Base-by-base conservation (phyloP, 1,139 yeast genomes). In the Candida glucosophila region DNA sequence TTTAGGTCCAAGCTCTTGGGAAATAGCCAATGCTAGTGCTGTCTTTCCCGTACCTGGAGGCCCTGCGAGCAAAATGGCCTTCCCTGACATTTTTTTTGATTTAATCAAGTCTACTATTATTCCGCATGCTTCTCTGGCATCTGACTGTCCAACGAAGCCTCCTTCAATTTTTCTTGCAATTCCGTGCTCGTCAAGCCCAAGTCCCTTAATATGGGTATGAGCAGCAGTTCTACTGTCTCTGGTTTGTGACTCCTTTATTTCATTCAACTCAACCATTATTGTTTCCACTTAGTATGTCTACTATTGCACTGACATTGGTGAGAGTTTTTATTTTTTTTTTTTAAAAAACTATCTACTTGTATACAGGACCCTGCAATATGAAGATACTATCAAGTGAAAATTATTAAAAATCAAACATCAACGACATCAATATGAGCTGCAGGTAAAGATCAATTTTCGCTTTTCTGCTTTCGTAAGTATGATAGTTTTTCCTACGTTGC, bases 11-110 rank as follows among this genome's bases (percentile, higher is more conserved):
- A 90, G 66, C 52, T 90, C 98, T 51, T 90, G 98, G 2, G 97
- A 83, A 30, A 92, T 78, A 1, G 97, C 98, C 32, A 92, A 61
- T 0, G 98, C 97, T 46, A 90, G 66, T 0, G 98, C 98, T 1
- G 98, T 90, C 55, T 90, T 90, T 47, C 98, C 98, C 4, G 97
- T 88, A 3, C 97, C 97, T 11, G 98, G 97, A 4, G 95, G 94
- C 33, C 98, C 98, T 1, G 98, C 97, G 29, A 90, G 65, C 35
- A 90, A 58, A 24, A 90, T 77, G n/a, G 97, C 98, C 49, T 86
- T 83, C 15, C 98, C 98, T 29, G 94, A 79, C 83, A 90, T 80
- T 52, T 79, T 86, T 49, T 83, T 85, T 20, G 90, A 80, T 56
- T 86, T 88, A 58, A 90, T 86, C 46, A 90, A 64, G 54, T 90